phyloP scores from a whole-genome alignment of 257 asterid species.

The Marsdenia floribunda region DNA sequence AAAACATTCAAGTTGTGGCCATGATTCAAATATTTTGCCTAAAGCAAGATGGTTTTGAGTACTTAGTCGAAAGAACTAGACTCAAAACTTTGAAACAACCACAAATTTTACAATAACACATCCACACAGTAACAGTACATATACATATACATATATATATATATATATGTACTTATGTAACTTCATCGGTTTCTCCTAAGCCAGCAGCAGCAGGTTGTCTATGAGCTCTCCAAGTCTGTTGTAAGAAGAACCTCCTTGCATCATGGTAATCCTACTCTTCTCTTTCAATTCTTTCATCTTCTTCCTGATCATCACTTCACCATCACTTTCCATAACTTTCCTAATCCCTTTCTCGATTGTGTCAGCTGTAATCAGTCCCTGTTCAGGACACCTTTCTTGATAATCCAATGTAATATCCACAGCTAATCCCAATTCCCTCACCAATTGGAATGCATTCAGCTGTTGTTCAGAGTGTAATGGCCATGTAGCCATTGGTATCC shows the following conservation, averaged over 20 bases:
- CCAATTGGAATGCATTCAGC: slow-evolving; percentile 5
- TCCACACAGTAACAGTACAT: too few species aligned
- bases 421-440: slow-evolving; percentile 8
- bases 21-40: too few species aligned
- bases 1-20: too few species aligned
- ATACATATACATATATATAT: too few species aligned
- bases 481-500: slow-evolving; percentile 18
- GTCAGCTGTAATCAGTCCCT: background rate
- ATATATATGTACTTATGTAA: too few species aligned
- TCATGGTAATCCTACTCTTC: background rate
- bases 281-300: background rate
- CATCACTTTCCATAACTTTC: background rate
- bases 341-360: background rate
- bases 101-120: too few species aligned
- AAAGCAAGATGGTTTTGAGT: too few species aligned
- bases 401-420: slow-evolving; percentile 9
- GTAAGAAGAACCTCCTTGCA: background rate
- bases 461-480: slow-evolving; percentile 7
- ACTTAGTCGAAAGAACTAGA: too few species aligned
- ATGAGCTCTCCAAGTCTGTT: background rate
- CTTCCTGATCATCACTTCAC: background rate
- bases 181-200: too few species aligned
- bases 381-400: background rate
- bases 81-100: too few species aligned
- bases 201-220: background rate